Evolutionary conservation across 2,329 filamentous ascomycete species (phyloP).

Genomic region (Trichoderma lentiforme): DNA sequence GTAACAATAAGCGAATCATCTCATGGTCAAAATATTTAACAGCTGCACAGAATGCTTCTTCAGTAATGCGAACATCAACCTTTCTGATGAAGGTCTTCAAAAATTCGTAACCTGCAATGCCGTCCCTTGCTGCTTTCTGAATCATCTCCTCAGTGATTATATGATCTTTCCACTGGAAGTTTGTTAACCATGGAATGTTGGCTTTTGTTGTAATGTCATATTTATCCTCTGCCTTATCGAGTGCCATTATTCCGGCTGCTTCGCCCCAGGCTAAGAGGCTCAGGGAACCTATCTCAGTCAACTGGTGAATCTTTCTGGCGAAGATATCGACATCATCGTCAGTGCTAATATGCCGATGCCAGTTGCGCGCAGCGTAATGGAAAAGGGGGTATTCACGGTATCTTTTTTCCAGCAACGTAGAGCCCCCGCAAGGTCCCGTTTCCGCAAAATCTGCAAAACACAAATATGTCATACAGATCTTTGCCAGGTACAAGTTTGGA

Average conservation of each 20-base stretch:
- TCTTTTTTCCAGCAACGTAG: not conserved
- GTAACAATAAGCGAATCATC: not conserved
- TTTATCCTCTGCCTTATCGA: not conserved
- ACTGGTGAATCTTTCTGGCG: accelerated
- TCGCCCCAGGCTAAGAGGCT: not conserved
- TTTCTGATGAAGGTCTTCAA: too few species aligned
- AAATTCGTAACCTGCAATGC: not conserved
- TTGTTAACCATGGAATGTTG: not conserved
- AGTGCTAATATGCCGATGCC: not conserved
- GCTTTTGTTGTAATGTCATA: not conserved
- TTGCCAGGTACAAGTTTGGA: not conserved
- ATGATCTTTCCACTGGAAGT: not conserved
- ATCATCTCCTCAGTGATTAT: not conserved
- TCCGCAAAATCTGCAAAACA: not conserved
- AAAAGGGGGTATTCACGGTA: not conserved
- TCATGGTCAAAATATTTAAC: not conserved
- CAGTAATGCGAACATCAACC: not conserved
- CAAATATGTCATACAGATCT: not conserved
- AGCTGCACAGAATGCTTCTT: not conserved
- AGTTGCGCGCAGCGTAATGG: not conserved
- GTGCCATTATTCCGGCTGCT: not conserved
- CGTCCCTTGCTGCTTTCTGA: not conserved
- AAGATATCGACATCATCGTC: not conserved
- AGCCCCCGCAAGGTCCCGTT: not conserved
- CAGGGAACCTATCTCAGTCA: not conserved